Evolutionary conservation across 352 stramenopile species (phyloP), one percentile per base, ranked within the genome.

Genomic region (Phytophthora syringae): DNA sequence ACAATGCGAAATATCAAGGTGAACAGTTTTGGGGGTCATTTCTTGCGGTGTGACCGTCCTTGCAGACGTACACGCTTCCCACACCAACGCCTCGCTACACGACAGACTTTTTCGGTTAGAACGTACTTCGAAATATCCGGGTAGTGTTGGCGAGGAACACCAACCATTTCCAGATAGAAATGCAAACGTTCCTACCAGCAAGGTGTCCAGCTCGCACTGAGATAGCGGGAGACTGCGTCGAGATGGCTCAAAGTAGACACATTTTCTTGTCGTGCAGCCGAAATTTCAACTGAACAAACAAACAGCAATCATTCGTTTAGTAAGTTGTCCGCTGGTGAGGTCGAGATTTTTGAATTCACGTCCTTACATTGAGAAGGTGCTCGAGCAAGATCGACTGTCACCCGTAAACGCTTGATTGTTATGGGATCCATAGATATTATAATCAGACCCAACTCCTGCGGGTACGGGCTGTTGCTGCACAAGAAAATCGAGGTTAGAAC

Each of bases 211-310:
- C 60, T 43, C 11, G 50, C 58, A 43, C 63, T 73, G 20, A 80
- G 60, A 64, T 79, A 82, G 3, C 64, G 64, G 42, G 74, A 79
- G 10, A 80, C 51, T 12, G 47, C 16, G 12, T 82, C 74, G 20
- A 70, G 40, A 48, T 47, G 12, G 42, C 32, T 25, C 2, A 27
- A 12, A 21, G 21, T 11, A 5, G 27, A 21, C 36, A 22, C 36
- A 5, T 9, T 20, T 53, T 13, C n/a, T 25, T 36, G 32, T 22
- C n/a, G 49, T 15, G 56, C 37, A 25, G 61, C 56, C 11, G 37
- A 71, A 7, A 79, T 51, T 28, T 45, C 20, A 49, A 77, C 64
- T 73, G 40, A 2, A 15, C 40, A 40, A 25, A 12, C 32, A 40
- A 37, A 0, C 3, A 30, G 15, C 16, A 43, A 37, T 43, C 55